Evolutionary conservation across 768 basidiomycete species (phyloP).

Genomic region (Hygrocybe punicea): DNA sequence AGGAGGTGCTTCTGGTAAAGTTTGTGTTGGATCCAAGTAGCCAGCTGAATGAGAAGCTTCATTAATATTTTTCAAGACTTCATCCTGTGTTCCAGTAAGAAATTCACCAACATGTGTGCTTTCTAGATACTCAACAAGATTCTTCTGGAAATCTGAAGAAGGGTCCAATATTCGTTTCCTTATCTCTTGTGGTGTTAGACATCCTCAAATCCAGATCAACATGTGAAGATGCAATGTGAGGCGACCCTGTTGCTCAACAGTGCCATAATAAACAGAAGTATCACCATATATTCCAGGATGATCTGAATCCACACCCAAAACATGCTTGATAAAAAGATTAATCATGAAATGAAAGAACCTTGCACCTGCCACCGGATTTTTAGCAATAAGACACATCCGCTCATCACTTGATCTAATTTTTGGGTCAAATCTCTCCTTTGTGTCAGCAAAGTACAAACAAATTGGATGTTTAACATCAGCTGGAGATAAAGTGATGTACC

Average conservation of each 20-base stretch:
- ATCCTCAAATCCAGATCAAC: slow-evolving; percentile 34
- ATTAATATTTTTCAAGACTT: slow-evolving; percentile 15
- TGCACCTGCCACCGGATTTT: slow-evolving; percentile 30
- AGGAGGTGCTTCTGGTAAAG: slow-evolving; percentile 21
- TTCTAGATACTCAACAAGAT: slow-evolving; percentile 25
- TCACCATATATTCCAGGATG: slow-evolving; percentile 28
- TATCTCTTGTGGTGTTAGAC: slow-evolving; percentile 33
- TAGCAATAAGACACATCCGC: slow-evolving; percentile 19
- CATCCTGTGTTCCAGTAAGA: slow-evolving; percentile 22
- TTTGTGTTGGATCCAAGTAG: slow-evolving; percentile 22
- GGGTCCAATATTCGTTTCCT: slow-evolving; percentile 21
- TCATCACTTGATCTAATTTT: slow-evolving; percentile 5
- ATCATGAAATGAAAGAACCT: slow-evolving; percentile 28
- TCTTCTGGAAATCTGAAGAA: slow-evolving; percentile 17
- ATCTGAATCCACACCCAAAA: slow-evolving; percentile 19
- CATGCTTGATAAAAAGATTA: slow-evolving; percentile 22
- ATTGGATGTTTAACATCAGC: slow-evolving; percentile 32
- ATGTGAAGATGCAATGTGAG: slow-evolving; percentile 39
- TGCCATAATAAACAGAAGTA: slow-evolving; percentile 30
- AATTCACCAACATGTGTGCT: slow-evolving; percentile 28
- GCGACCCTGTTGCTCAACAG: slow-evolving; percentile 37
- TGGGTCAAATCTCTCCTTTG: slow-evolving; percentile 14
- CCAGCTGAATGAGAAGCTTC: background rate
- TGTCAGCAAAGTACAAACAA: slow-evolving; percentile 29
- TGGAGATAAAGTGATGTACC: slow-evolving; percentile 32